Base-by-base conservation (phyloP, 441 rosid genomes). In the Viola pubescens region DNA sequence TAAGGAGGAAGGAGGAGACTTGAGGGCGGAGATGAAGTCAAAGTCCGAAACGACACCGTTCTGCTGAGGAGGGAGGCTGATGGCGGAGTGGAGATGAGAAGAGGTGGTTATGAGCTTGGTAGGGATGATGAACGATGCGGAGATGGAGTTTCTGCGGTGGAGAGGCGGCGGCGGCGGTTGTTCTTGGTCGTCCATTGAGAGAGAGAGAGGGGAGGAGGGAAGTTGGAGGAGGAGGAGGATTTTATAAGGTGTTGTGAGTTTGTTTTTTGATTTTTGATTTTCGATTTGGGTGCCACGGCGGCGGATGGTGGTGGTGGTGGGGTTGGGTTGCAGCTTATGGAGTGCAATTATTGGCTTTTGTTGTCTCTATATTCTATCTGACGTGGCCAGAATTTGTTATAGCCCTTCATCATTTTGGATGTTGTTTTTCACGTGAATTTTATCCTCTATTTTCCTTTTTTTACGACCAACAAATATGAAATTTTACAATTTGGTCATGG, bases 71-170 rank as follows among this genome's bases (percentile, higher is more conserved):
- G 51, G 40, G 45, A 52, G 2, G 52, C 3, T 4, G 52, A 73
- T 74, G 63, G 74, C 60, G 53, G 80, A 63, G 64, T 71, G 73
- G 65, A 69, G 50, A 26, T 26, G 34, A 26, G 34, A 26, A 26
- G 34, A 2, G 34, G 34, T 26, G 34, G 34, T 26, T 19, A 73
- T 56, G 11, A 69, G 77, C 41, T 55, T 60, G 3, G 71, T 4
- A 0, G 75, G 73, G 43, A 54, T 9, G 7, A 71, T 19, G 0
- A 72, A 53, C 4, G 80, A 47, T 3, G 78, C 62, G 40, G 84
- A 14, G 58, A 81, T 72, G 52, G 87, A 79, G 73, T 85, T 82
- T 26, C 80, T 61, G 61, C 89, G 88, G 64, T 72, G 81, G 65
- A 77, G 79, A 37, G 79, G 37, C 1, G 78, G 58, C 37, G 65